Base-by-base conservation (phyloP, 1,284 basidiomycete species). In the Meira nashicola region DNA sequence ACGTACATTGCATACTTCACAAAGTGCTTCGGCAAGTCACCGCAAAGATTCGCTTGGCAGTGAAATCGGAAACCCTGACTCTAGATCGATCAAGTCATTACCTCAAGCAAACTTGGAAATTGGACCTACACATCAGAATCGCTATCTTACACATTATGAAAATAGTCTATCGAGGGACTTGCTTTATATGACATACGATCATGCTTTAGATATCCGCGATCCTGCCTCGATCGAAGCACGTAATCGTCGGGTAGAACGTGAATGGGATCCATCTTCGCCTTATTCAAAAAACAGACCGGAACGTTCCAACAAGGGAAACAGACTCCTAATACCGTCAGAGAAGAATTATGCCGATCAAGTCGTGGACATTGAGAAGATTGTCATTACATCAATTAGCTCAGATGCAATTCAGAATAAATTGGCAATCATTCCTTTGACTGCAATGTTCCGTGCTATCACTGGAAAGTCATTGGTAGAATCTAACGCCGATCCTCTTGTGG, bases 171-270 rank as follows among this genome's bases (percentile, higher is more conserved):
- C 86, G 21, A 87, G 91, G 71, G 86, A 96, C 80, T 82, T 95
- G 68, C 86, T 98, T 83, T 98, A 98, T 84, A 89, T 97, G 85
- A 89, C 89, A 53, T 96, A 95, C 82, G 83, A 86, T 60, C 65
- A 67, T 1, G 7, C 33, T 12, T 23, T 49, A 7, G 54, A 48
- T 17, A 28, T 57, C 14, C 28, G 41, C 0, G 67, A 70, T 39
- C 62, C 65, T 11, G 23, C 12, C 1, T 14, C 12, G 10, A 21
- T 21, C 10, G 23, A 41, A 12, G 41, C 39, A 21, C 11, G 25
- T 11, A 19, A 12, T 28, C 5, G 25, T 25, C 17, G 14, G 2
- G n/a, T 37, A n/a, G 53, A 86, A 48, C 85, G 87, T 54, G 83
- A 81, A 12, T 91, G 86, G 83, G 87, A 92, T 79, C 85, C 88